Conservation (phyloP, 164 flowering plant species). For the Annona squamosa region DNA sequence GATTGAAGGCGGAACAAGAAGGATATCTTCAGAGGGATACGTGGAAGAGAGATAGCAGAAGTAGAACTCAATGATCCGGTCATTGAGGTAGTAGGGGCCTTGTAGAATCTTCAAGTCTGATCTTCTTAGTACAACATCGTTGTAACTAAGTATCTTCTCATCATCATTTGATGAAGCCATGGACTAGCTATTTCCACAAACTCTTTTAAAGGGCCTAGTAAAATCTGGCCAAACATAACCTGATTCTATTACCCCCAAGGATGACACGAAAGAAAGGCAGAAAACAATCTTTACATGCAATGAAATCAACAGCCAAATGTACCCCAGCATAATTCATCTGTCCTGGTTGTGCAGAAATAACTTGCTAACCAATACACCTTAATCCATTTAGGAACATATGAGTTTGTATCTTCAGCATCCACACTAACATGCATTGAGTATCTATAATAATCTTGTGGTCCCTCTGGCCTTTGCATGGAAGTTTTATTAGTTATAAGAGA, state of each 20-base stretch:
- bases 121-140: conserved; percentile 68
- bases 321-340: not conserved
- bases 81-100: conserved; percentile 67
- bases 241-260: not conserved
- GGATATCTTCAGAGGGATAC: conserved; percentile 38
- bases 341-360: no score
- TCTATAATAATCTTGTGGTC: not conserved
- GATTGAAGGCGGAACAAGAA: conserved; percentile 70
- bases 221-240: not conserved
- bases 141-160: conserved; percentile 76
- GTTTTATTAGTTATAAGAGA: no score
- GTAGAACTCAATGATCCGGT: conserved; percentile 83
- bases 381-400: not conserved
- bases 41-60: conserved; percentile 55
- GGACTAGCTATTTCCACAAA: not conserved
- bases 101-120: conserved; percentile 70
- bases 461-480: no score
- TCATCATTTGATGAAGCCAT: conserved; percentile 21
- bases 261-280: not conserved
- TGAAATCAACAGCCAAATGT: no score
- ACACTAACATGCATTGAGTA: not conserved
- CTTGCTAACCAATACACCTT: not conserved
- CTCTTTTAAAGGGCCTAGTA: not conserved
- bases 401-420: not conserved
- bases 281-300: not conserved